Evolutionary conservation across 352 stramenopile genomes (phyloP), one percentile per base, ranked within the genome.

Genomic region (Globisporangium megalacanthum): DNA sequence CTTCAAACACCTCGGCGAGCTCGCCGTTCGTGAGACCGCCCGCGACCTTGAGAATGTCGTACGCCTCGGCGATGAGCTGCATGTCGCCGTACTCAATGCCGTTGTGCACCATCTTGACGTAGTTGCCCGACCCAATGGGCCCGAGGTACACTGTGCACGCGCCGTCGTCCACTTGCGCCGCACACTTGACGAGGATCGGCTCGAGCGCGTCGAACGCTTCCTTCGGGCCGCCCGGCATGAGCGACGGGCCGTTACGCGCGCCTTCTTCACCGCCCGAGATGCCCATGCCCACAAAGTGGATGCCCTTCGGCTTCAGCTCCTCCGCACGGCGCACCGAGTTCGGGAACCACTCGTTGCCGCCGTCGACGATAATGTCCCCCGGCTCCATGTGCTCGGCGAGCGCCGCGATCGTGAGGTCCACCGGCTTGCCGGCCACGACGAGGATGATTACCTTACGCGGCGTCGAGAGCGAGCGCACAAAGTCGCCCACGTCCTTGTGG

Each of bases 61-160:
- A 99, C 15, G 95, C 92, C 79, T 99, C 97, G 41, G 86, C 90
- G 72, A 99, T 99, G 20, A 99, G 77, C 79, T 99, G 97, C 96
- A 99, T 99, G 75, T 99, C 97, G 53, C 96, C 97, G 79, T 99
- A 99, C 74, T 99, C 97, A 67, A 99, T 99, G 60, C 97, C 97
- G 83, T 99, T 99, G 89, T 99, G 97, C 59, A 99, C 96, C 97
- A 99, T 99, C 84, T 99, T 99, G 52, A 99, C 97, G 78, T 99
- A 99, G 82, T 99, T 99, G 57, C 97, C 97, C 35, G 88, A 88
- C 64, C 97, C 97, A 39, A 97, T 89, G 17, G 86, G 88, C 39
- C 97, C 97, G 50, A 98, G 75, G 77, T 99, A 99, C 49, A 94
- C 98, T 20, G 96, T 98, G 73, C 97, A 99, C 20, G 96, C 78